Conservation (phyloP, 768 basidiomycete species). For the Cubamyces lactineus region DNA sequence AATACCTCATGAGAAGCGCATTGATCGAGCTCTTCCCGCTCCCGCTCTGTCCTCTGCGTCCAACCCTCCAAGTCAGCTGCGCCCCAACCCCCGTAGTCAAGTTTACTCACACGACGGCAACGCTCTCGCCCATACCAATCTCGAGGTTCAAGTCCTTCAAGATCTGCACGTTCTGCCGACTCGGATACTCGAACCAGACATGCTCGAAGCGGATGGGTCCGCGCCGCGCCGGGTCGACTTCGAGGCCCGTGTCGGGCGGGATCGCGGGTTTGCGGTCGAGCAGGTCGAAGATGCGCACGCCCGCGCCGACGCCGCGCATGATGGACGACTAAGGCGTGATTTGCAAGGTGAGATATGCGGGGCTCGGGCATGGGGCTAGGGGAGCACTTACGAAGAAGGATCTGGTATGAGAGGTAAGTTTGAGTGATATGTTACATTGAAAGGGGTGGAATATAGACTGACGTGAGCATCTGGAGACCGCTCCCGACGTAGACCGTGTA, state of each 20-base stretch:
- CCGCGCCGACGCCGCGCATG: conserved; percentile 96
- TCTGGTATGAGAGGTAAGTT: conserved; percentile 25
- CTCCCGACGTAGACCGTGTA: conserved; percentile 91
- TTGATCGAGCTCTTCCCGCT: conserved; percentile 94
- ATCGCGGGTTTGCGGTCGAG: conserved; percentile 81
- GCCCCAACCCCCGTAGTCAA: background rate
- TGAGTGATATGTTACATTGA: background rate
- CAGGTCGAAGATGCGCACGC: conserved; percentile 91
- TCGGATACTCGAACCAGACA: conserved; percentile 89
- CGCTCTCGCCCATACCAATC: conserved; percentile 81
- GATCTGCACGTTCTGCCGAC: conserved; percentile 77
- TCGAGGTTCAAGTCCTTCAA: conserved; percentile 83
- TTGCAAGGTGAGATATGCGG: background rate
- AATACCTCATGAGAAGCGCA: conserved; percentile 84
- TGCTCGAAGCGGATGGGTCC: conserved; percentile 82
- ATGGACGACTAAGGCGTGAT: conserved; percentile 69
- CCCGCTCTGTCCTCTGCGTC: conserved; percentile 81
- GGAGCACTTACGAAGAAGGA: conserved; percentile 42
- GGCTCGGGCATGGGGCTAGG: conserved; percentile 15
- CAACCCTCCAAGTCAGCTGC: background rate
- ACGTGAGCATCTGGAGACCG: conserved; percentile 82
- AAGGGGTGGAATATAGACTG: conserved; percentile 28
- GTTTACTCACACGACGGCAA: conserved; percentile 85
- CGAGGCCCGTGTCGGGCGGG: conserved; percentile 61
- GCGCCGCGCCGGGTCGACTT: conserved; percentile 56